Evolutionary conservation across 1,284 basidiomycete species (phyloP), one percentile per base, ranked within the genome.

Genomic region (Vanrija sp.): DNA sequence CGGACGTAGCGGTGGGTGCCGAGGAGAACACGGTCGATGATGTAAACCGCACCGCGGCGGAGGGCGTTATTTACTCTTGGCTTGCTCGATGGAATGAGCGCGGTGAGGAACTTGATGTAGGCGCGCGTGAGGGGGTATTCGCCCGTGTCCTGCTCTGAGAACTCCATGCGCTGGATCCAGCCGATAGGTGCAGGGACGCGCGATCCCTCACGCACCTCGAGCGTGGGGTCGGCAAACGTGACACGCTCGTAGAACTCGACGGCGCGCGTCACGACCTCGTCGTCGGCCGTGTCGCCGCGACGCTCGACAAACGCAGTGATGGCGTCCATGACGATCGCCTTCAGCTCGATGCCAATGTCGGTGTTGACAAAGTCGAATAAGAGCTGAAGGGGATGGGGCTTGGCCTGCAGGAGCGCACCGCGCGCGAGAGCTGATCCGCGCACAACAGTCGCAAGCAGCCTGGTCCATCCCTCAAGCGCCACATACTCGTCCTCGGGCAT

Each of bases 81-180:
- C 46, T 58, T 55, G 9, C 62, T 58, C 42, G 38, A 86, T 83
- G 5, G 88, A 84, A 73, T 81, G 51, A 98, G 81, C 0, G 88
- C 86, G 54, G 83, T 83, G 54, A 98, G 83, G 53, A 98, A 83
- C 57, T 83, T 83, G 52, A 97, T 78, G 78, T 97, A 95, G 0
- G 91, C 87, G 12, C 91, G 86, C 0, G 92, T 94, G 6, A 89
- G 83, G 0, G 92, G 91, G 72, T 93, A 98, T 49, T 86, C 71
- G 68, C 84, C 83, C 66, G 87, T 84, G 5, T 83, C 81, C 12
- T 87, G 80, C 76, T 98, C 94, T 49, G 92, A 84, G 65, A 91
- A 86, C 63, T 94, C 91, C 68, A 73, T 71, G 54, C 66, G 66
- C 19, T 60, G 65, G 3, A 73, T 55, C 72, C 72, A 75, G 21